A percentile compares a stretch with the other conserved stretches of the same genome.
Conservation (phyloP, 108 stramenopile species). For the Nannochloropsis oceanica region DNA sequence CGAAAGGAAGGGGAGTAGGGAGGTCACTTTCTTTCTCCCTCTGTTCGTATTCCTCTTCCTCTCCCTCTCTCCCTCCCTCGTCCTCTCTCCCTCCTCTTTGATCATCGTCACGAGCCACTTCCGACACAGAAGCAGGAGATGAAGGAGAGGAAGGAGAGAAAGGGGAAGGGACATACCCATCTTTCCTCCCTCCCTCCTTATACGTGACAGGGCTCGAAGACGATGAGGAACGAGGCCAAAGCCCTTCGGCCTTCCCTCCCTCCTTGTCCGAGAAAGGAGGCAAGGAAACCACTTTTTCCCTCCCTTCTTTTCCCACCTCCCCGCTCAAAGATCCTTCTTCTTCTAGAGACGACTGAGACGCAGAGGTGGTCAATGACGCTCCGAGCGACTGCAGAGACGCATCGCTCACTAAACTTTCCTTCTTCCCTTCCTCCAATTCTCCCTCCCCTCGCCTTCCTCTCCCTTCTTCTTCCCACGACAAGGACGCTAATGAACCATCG, state of each 20-base stretch:
- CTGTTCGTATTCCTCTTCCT: not conserved
- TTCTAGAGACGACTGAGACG: no score
- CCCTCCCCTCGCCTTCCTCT: not conserved
- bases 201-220: no score
- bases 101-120: not conserved
- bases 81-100: not conserved
- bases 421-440: not conserved
- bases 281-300: not conserved
- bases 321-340: no score
- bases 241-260: not conserved
- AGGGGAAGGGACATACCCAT: not conserved
- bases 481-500: not conserved
- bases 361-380: no score
- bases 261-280: not conserved
- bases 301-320: not conserved
- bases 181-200: not conserved
- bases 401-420: not conserved
- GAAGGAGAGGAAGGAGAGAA: not conserved
- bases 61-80: not conserved
- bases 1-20: no score
- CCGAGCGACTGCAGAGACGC: no score
- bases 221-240: not conserved
- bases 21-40: no score
- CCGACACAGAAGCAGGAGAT: not conserved
- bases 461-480: not conserved